Percentiles rank a stretch among this genome's conserved stretches.
Conservation (phyloP, 1,139 yeast species). For the Hemisphaericaspora subhashii region DNA sequence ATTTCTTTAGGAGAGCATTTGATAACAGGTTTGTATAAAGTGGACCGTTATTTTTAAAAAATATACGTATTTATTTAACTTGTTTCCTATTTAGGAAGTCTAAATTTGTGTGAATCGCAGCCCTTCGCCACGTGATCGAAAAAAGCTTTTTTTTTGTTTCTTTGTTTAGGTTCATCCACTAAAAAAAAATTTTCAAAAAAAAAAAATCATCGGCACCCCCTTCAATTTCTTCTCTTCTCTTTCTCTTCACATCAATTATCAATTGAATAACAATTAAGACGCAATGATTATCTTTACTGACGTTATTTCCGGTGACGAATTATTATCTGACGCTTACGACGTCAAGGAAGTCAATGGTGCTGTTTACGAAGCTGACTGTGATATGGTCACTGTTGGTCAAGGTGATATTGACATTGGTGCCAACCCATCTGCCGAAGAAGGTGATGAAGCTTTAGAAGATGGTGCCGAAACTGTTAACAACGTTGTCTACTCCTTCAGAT, state of each 20-base stretch:
- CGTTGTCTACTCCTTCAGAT: slow-evolving; percentile 97
- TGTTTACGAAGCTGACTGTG: slow-evolving; percentile 96
- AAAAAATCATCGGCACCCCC: slow-evolving; percentile 7
- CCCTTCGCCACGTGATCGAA: slow-evolving; percentile 11
- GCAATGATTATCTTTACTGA: slow-evolving; percentile 57
- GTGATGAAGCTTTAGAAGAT: slow-evolving; percentile 76
- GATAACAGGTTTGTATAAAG: slow-evolving; percentile 13
- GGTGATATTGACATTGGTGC: slow-evolving; percentile 98
- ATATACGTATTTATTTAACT: too few relatives aligned
- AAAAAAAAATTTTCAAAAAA: slow-evolving; percentile 5
- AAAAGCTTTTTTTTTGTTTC: slow-evolving; percentile 1
- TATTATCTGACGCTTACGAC: slow-evolving; percentile 97
- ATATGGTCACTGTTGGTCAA: slow-evolving; percentile 78
- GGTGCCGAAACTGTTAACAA: slow-evolving; percentile 91
- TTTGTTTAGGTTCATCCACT: slow-evolving; percentile 1
- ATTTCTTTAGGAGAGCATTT: slow-evolving; percentile 17
- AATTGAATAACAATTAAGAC: slow-evolving; percentile 5
- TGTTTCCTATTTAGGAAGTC: slow-evolving; percentile 13
- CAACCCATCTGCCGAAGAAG: slow-evolving; percentile 98
- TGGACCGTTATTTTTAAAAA: too few relatives aligned
- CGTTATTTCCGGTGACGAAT: slow-evolving; percentile 91
- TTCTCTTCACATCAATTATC: slow-evolving; percentile 4
- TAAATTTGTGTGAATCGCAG: too few relatives aligned
- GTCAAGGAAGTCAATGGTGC: slow-evolving; percentile 80
- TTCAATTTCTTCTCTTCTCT: slow-evolving; percentile 5